Percentiles rank a stretch among this genome's conserved stretches.
Evolutionary conservation across 345 rosid species (phyloP).

Genomic region (Litchi chinensis): DNA sequence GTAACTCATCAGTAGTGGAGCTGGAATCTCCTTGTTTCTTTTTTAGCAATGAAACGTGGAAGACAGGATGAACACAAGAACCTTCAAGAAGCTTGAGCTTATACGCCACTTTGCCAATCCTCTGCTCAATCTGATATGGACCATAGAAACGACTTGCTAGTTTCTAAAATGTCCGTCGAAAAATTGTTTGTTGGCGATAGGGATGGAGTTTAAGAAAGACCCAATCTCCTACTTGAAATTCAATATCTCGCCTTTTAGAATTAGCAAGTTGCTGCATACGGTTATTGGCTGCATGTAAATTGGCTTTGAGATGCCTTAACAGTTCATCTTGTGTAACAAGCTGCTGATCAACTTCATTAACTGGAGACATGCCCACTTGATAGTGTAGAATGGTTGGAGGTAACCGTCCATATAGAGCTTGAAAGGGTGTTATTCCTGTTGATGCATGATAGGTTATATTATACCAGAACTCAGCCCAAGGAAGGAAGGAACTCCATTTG

Average conservation of each 20-base stretch:
- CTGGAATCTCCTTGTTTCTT: not conserved
- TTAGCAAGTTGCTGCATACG: slow-evolving; percentile 7
- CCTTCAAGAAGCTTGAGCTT: not conserved
- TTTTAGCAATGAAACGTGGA: not conserved
- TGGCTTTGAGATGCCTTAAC: slow-evolving; percentile 1
- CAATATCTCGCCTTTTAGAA: not conserved
- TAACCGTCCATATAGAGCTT: slow-evolving; percentile 3
- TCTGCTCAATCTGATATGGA: not conserved
- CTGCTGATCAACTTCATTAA: slow-evolving; percentile 12
- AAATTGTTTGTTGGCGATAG: slow-evolving; percentile 7
- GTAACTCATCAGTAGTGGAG: no score
- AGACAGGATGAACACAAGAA: not conserved
- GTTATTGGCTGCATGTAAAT: not conserved
- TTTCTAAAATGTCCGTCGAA: not conserved
- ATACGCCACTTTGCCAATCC: not conserved
- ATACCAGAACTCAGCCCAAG: slow-evolving; percentile 16
- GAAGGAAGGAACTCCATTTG: not conserved
- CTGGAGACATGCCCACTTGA: not conserved
- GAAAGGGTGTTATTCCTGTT: slow-evolving; percentile 9
- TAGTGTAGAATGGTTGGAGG: slow-evolving; percentile 3
- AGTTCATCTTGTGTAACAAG: not conserved
- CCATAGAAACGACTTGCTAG: not conserved
- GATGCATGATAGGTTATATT: slow-evolving; percentile 13
- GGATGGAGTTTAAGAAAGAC: not conserved
- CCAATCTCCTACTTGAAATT: not conserved